Evolutionary conservation across 2,329 filamentous ascomycete species (phyloP), one percentile per base, ranked within the genome.

Genomic region (Fusarium poae): DNA sequence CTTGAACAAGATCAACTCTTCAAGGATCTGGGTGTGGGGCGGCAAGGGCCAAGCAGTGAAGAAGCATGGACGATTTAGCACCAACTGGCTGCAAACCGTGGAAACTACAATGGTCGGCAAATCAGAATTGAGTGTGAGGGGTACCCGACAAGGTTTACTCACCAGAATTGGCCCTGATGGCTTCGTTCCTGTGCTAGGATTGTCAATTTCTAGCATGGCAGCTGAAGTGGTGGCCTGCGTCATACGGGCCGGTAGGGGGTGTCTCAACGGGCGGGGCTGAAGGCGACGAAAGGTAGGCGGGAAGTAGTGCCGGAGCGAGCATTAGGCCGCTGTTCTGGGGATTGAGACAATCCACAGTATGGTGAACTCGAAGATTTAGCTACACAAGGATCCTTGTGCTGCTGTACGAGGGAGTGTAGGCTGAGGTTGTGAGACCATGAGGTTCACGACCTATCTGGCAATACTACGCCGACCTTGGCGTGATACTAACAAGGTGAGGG

Each of bases 1-100:
- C 67, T 66, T 71, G 35, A 71, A 71, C 76, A 73, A 77, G 76
- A 78, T 76, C 77, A 76, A 75, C 76, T 74, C 69, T 62, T 74
- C 76, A 78, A 74, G 77, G 78, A 79, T 77, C 75, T 79, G 51
- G 53, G 71, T 72, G 79, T 80, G 79, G 79, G 73, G 70, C 78
- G 62, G 68, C 68, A 68, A 67, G 73, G 68, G 72, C 69, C 75
- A 70, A 61, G 71, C 65, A 72, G 72, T 71, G 65, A 73, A 70
- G 67, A 72, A 68, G 59, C 52, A 67, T 73, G 70, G 75, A 61
- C 63, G 53, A 65, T 71, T 69, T 74, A 68, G 57, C 70, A 71
- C 69, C 68, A 53, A 68, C 67, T 71, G 71, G 71, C 68, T 72
- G 75, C 76, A 78, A 74, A 73, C 54, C 75, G 77, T 73, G 75